Base-by-base conservation (phyloP, 257 asterid species). In the Scutellaria minor region DNA sequence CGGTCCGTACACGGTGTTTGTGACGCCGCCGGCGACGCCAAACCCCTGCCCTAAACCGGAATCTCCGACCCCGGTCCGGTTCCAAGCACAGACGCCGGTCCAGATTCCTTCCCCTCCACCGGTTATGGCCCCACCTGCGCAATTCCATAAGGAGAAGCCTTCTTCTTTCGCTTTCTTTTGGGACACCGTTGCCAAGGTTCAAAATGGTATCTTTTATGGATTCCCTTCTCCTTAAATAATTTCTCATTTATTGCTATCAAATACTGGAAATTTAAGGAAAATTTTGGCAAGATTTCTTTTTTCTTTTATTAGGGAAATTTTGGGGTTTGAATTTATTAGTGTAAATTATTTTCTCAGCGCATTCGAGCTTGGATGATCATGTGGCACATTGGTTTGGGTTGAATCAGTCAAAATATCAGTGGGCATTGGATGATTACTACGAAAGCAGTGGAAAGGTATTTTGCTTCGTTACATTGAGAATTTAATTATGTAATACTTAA, bases 1-100 rank as follows among this genome's bases (percentile, higher is more conserved):
- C 93, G 99, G 99, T 2, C 99, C 99, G 6, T 94, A 94, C 85
- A 94, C 98, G 14, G 99, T 94, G 69, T 94, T 94, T 79, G 85
- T 94, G 58, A 94, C 99, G 63, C 97, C 97, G 68, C 95, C 96
- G 5, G 74, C 96, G 5, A 85, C 97, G 15, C 97, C 96, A 6
- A 76, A 64, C 53, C 75, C 83, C 7, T 53, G 64, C 61, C 65
- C 79, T 0, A 75, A 67, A 74, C 85, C 86, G 64, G 88, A 76
- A 27, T 83, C 91, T 48, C 84, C 86, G 10, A 52, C 7, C 5
- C 84, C 80, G 72, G 84, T 46, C 40, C 80, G 44, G 50, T 72
- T 66, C 24, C 80, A 73, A 73, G 82, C 77, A 52, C 84, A 63
- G 68, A 59, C 82, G 40, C 89, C 90, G 68, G 83, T 82, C 7